These are phyloP conservation scores for Pleurotus tuoliensis DNA, from an alignment of 768 basidiomycete species.

Conservation along the genomic window DNA sequence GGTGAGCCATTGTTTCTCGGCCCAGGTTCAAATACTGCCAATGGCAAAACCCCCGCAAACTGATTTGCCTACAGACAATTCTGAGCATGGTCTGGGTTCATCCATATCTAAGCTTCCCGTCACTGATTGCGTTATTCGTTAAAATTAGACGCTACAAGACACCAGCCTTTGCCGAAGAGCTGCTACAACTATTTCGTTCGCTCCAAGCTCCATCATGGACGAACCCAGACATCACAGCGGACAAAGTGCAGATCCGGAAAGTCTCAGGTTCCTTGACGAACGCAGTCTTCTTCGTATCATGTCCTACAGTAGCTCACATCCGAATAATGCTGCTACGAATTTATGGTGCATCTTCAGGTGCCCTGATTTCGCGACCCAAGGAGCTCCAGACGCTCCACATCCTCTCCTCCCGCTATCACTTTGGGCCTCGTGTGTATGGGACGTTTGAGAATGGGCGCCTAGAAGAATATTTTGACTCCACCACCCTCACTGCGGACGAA, in stretches of 20 bases:
- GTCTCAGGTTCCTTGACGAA: slow-evolving; percentile 94
- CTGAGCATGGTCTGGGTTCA: slow-evolving; percentile 33
- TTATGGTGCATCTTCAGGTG: slow-evolving; percentile 84
- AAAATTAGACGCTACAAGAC: slow-evolving; percentile 62
- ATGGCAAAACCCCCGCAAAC: slow-evolving; percentile 26
- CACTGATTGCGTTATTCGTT: slow-evolving; percentile 17
- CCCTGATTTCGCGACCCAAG: slow-evolving; percentile 81
- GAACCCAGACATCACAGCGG: slow-evolving; percentile 37
- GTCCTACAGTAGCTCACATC: slow-evolving; percentile 40
- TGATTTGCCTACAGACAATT: slow-evolving; percentile 27
- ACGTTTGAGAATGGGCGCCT: slow-evolving; percentile 95
- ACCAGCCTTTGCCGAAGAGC: slow-evolving; percentile 44
- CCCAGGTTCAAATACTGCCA: slow-evolving; percentile 20
- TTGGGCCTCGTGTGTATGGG: slow-evolving; percentile 90
- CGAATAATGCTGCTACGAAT: slow-evolving; percentile 84
- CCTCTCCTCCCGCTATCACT: slow-evolving; percentile 81
- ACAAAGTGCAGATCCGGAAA: slow-evolving; percentile 61
- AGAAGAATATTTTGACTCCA: slow-evolving; percentile 92
- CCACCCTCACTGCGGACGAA: slow-evolving; percentile 73
- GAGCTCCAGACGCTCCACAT: slow-evolving; percentile 88
- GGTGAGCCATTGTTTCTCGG: slow-evolving; percentile 48
- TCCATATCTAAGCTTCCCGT: slow-evolving; percentile 15
- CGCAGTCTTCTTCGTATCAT: slow-evolving; percentile 94
- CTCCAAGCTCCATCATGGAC: slow-evolving; percentile 62
- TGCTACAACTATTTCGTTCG: slow-evolving; percentile 52